Percentiles rank a stretch among this genome's conserved stretches.
phyloP scores from a whole-genome alignment of 495 filamentous ascomycete genomes.

The Lophium mytilinum region DNA sequence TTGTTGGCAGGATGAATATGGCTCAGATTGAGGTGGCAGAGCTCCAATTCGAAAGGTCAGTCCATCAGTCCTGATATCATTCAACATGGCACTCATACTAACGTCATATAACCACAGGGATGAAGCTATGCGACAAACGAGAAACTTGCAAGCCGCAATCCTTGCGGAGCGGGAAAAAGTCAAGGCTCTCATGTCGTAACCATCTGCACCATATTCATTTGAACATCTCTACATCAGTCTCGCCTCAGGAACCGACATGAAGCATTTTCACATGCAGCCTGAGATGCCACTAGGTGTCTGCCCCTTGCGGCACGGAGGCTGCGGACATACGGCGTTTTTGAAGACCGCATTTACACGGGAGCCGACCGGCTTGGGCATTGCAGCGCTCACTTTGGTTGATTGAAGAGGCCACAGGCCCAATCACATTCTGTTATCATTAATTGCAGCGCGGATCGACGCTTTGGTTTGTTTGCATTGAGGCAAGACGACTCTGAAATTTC shows the following conservation, averaged over 20 bases:
- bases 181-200: constrained; percentile 31
- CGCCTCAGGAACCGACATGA: not conserved
- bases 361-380: not conserved
- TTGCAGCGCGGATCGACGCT: not conserved
- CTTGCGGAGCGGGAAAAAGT: constrained; percentile 51
- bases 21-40: constrained; percentile 92
- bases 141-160: constrained; percentile 61
- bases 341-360: constrained; percentile 1
- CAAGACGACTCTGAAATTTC: not conserved
- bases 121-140: constrained; percentile 74
- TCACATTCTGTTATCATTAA: not conserved
- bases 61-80: constrained; percentile 1
- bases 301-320: not conserved
- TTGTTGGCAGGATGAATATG: constrained; percentile 82
- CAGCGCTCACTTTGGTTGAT: not conserved
- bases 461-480: constrained; percentile 1
- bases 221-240: not conserved
- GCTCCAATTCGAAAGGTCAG: constrained; percentile 78
- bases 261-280: not conserved
- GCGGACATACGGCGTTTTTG: not conserved
- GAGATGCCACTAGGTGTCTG: not conserved
- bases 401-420: not conserved
- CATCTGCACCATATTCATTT: not conserved
- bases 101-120: constrained; percentile 47
- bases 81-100: constrained; percentile 21